Percentiles rank a stretch among this genome's conserved stretches.
Conservation (phyloP, 371 early-diverging fungal genomes). For the Fennellomyces sp. region DNA sequence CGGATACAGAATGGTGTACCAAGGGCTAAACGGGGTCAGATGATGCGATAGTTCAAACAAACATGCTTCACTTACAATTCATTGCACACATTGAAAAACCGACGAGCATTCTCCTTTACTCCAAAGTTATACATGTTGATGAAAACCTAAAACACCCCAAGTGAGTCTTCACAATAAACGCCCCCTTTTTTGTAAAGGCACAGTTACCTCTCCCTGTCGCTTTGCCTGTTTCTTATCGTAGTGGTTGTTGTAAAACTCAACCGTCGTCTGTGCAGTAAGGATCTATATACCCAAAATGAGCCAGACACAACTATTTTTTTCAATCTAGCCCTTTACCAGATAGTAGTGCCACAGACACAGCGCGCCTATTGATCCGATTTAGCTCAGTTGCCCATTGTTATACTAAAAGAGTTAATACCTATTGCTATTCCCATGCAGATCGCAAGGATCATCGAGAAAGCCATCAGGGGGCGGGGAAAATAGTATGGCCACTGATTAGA, state of each 20-base stretch:
- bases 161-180: no score
- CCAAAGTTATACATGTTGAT: slow-evolving; percentile 67
- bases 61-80: slow-evolving; percentile 31
- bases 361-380: not conserved
- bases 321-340: no score
- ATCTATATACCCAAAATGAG: slow-evolving; percentile 23
- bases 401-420: slow-evolving; percentile 24
- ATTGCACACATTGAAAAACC: slow-evolving; percentile 58
- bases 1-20: slow-evolving; percentile 60
- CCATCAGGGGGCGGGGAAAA: slow-evolving; percentile 57
- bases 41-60: not conserved
- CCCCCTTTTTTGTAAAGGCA: no score
- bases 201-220: slow-evolving; percentile 48
- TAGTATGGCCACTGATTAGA: slow-evolving; percentile 62
- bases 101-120: slow-evolving; percentile 42
- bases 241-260: slow-evolving; percentile 63
- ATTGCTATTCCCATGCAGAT: slow-evolving; percentile 63
- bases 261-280: slow-evolving; percentile 65
- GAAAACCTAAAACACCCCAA: slow-evolving; percentile 41
- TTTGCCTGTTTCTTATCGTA: slow-evolving; percentile 55
- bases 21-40: slow-evolving; percentile 36
- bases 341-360: slow-evolving; percentile 12
- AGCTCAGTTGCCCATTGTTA: not conserved
- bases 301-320: no score
- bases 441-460: slow-evolving; percentile 59